Base-by-base conservation (phyloP, 1,284 basidiomycete genomes). In the Apiotrichum montevideense region DNA sequence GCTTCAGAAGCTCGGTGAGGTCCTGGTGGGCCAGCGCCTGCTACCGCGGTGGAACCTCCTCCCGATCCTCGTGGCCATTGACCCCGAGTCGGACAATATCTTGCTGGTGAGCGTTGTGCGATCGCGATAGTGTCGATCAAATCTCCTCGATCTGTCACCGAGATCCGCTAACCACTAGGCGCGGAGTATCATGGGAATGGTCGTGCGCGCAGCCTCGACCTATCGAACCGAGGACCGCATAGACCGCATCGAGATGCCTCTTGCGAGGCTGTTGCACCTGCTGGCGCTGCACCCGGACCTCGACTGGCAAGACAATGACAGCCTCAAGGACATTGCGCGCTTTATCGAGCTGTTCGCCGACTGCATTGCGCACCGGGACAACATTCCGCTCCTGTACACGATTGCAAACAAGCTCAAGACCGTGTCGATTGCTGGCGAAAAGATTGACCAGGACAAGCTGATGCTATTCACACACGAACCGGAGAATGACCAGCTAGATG, bases 321-420 rank as follows among this genome's bases (percentile, higher is more conserved):
- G 83, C 35, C 72, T 91, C 34, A 79, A 84, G 46, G 87, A 87
- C 61, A 84, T 87, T 63, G 83, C 86, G 4, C 87, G 85, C 86
- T 96, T 97, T 73, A 81, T 98, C 60, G 85, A 89, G 33, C 88
- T 96, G 67, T 98, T 90, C 73, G 79, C 97, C 8, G 86, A 90
- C 51, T 80, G 84, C 50, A 78, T 98, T 11, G 85, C 83, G 9
- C 84, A 81, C 6, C 71, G 82, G 21, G 87, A 95, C 48, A 98
- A 93, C 63, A 79, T 96, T 11, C 83, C 87, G 1, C 78, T 96
- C 4, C 78, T 98, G 15, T 93, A 85, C 65, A 85, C 92, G 68
- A 81, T 98, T 8, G 87, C 92, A 0, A 78, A 82, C 65, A 88
- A 88, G 69, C 80, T 86, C 57, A 98, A 98, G 79, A 89, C 88